Conservation (phyloP, 257 asterid species). For the Solanum acaule region DNA sequence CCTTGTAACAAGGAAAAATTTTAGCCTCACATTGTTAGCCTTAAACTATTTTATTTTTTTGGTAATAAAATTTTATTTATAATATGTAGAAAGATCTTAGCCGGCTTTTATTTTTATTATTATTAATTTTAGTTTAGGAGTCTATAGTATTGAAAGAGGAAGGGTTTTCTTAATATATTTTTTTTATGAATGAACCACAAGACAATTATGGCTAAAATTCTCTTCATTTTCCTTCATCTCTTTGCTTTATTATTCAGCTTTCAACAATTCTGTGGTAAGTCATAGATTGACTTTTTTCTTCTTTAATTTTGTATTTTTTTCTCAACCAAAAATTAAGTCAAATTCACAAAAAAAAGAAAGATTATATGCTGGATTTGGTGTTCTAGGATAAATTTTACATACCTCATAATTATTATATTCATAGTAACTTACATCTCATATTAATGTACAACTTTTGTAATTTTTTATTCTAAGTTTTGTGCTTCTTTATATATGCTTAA, state of each 20-base stretch:
- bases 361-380: not conserved
- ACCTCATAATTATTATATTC: not conserved
- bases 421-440: not conserved
- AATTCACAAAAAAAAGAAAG: not conserved
- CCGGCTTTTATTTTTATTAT: not conserved
- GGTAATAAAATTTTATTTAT: not conserved
- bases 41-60: not conserved
- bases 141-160: not conserved
- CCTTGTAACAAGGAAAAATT: not conserved
- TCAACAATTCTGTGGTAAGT: slow-evolving; percentile 22
- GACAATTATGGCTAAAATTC: not conserved
- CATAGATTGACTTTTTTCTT: not conserved
- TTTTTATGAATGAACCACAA: not conserved
- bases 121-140: not conserved
- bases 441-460: not conserved
- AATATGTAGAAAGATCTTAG: not conserved
- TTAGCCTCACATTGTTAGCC: not conserved
- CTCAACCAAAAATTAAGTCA: not conserved
- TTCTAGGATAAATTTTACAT: not conserved
- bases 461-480: not conserved
- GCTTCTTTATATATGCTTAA: not conserved
- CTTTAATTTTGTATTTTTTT: not conserved
- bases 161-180: not conserved
- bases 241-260: not conserved
- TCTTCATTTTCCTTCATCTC: not conserved